These are phyloP conservation scores for Ophiocordyceps camponoti-leonardi DNA, from an alignment of 2,329 filamentous ascomycete genomes.

Conservation along the genomic window DNA sequence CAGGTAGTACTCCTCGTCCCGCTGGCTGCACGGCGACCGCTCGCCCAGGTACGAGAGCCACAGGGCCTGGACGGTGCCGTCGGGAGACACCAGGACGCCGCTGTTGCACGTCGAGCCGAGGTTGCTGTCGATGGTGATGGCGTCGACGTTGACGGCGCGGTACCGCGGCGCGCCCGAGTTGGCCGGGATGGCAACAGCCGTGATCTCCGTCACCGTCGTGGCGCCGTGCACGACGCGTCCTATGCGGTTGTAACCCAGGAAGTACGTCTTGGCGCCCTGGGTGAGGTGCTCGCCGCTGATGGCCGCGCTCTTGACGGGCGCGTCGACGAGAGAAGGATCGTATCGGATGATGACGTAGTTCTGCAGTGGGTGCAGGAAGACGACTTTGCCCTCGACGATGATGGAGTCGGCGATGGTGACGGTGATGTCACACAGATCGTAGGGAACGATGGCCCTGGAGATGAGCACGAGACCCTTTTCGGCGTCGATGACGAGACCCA, in stretches of 20 bases:
- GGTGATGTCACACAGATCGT: conserved; percentile 90
- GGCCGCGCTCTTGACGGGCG: conserved; percentile 77
- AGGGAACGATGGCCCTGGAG: conserved; percentile 84
- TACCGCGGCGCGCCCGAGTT: conserved; percentile 86
- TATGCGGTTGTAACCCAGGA: conserved; percentile 97
- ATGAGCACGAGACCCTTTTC: conserved; percentile 91
- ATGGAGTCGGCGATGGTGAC: conserved; percentile 95
- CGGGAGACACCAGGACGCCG: conserved; percentile 75
- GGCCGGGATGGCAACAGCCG: conserved; percentile 87
- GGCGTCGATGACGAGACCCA: conserved; percentile 93
- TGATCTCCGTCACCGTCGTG: conserved; percentile 92
- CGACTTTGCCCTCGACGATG: conserved; percentile 80
- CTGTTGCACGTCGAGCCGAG: conserved; percentile 84
- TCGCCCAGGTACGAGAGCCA: conserved; percentile 97
- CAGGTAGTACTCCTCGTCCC: conserved; percentile 93
- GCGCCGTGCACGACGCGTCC: conserved; percentile 84
- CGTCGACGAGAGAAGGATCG: conserved; percentile 81
- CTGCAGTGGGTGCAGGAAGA: conserved; percentile 91
- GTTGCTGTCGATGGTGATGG: conserved; percentile 90
- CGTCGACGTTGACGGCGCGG: conserved; percentile 86
- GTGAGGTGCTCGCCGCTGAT: conserved; percentile 70
- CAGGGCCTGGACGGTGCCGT: conserved; percentile 83
- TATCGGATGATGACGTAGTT: conserved; percentile 96
- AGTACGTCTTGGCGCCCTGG: conserved; percentile 86
- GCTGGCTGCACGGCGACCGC: conserved; percentile 56